Percentiles rank a stretch among this genome's conserved stretches.
Conservation (phyloP, 257 asterid species). For the Echium plantagineum region DNA sequence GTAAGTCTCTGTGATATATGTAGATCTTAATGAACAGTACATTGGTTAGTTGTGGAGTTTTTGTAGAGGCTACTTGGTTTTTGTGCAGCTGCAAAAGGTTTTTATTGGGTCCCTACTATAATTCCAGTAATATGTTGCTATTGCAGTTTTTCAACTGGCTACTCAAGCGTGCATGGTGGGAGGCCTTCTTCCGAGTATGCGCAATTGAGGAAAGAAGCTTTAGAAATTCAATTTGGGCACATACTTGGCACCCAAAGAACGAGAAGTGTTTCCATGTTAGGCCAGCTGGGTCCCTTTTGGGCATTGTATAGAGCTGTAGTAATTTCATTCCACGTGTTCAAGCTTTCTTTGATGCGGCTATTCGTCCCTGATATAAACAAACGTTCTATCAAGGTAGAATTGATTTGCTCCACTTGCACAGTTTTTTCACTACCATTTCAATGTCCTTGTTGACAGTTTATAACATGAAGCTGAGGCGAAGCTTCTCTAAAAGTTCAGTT, state of each 20-base stretch:
- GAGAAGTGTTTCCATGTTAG: conserved; percentile 40
- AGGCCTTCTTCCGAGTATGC: conserved; percentile 95
- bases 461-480: background rate
- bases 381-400: conserved; percentile 65
- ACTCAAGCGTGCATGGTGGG: conserved; percentile 92
- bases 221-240: conserved; percentile 72
- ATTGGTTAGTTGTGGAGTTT: conserved; percentile 5
- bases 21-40: conserved; percentile 5
- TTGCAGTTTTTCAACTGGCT: conserved; percentile 67
- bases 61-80: background rate
- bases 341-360: conserved; percentile 64
- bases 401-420: background rate
- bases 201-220: conserved; percentile 73
- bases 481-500: background rate
- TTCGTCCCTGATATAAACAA: conserved; percentile 65
- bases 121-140: conserved; percentile 9
- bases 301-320: conserved; percentile 88
- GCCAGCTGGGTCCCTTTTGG: conserved; percentile 77
- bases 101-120: background rate
- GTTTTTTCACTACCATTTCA: background rate
- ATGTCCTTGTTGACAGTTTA: background rate
- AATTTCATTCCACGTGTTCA: conserved; percentile 70
- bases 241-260: conserved; percentile 44
- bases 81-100: background rate
- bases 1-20: conserved; percentile 21